Evolutionary conservation across 768 basidiomycete genomes (phyloP).

Genomic region (Naganishia kalamii): DNA sequence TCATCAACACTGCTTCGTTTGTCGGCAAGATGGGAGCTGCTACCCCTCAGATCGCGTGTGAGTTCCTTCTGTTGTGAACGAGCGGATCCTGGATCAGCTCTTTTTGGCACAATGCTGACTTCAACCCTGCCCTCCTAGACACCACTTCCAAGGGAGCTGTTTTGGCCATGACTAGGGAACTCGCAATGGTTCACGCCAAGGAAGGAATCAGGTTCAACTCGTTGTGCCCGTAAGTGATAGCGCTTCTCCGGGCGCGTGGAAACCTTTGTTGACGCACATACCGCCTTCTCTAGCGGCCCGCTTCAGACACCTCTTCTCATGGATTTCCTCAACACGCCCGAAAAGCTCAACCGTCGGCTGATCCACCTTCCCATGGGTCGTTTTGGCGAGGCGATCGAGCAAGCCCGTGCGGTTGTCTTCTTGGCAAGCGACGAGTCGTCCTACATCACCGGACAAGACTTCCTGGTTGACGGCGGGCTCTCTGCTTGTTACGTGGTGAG

Average conservation of each 20-base stretch:
- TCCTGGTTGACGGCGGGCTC: slow-evolving; percentile 92
- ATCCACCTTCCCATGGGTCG: slow-evolving; percentile 86
- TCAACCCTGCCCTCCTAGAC: slow-evolving; percentile 51
- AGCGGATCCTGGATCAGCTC: neutral
- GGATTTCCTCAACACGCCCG: slow-evolving; percentile 94
- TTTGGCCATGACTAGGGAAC: slow-evolving; percentile 95
- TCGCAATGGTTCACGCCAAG: slow-evolving; percentile 94
- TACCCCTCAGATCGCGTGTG: slow-evolving; percentile 96
- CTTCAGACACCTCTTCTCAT: slow-evolving; percentile 93
- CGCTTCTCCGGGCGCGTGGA: neutral
- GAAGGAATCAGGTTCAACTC: slow-evolving; percentile 96
- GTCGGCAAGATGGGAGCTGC: slow-evolving; percentile 93
- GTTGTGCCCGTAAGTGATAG: slow-evolving; percentile 76
- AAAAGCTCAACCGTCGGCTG: slow-evolving; percentile 85
- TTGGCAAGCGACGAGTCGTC: slow-evolving; percentile 91
- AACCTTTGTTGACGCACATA: slow-evolving; percentile 2
- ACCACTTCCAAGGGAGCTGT: slow-evolving; percentile 97
- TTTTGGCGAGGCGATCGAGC: slow-evolving; percentile 93
- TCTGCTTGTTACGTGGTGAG: slow-evolving; percentile 74
- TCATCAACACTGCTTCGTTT: slow-evolving; percentile 98
- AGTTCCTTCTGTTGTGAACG: slow-evolving; percentile 38
- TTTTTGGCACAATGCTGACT: neutral
- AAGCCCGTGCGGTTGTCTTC: slow-evolving; percentile 88
- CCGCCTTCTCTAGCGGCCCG: slow-evolving; percentile 61
- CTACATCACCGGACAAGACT: slow-evolving; percentile 92